phyloP scores from a whole-genome alignment of 768 basidiomycete species.

The Pseudohyphozyma bogoriensis region DNA sequence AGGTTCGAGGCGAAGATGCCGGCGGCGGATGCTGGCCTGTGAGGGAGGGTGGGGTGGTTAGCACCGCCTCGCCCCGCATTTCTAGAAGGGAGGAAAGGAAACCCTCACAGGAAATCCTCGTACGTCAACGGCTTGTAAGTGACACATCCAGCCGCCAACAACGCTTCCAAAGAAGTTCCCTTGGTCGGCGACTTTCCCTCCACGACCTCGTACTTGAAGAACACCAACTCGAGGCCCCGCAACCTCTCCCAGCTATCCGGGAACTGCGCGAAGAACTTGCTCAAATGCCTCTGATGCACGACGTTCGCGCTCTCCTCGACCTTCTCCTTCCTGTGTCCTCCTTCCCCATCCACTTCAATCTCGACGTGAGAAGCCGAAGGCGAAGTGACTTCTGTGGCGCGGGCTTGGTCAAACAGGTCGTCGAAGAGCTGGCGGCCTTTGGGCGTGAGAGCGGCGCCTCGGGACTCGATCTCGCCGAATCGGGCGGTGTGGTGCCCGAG shows the following conservation, averaged over 20 bases:
- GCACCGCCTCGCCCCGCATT: neutral
- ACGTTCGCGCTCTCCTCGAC: constrained; percentile 32
- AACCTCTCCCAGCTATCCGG: constrained; percentile 33
- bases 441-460: constrained; percentile 33
- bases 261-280: constrained; percentile 27
- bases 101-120: constrained; percentile 36
- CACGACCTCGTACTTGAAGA: constrained; percentile 27
- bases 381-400: neutral
- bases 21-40: constrained; percentile 34
- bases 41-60: neutral
- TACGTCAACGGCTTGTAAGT: constrained; percentile 31
- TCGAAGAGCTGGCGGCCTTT: constrained; percentile 31
- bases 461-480: constrained; percentile 36
- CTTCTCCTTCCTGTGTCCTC: neutral
- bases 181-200: neutral
- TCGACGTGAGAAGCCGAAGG: constrained; percentile 1
- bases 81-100: neutral
- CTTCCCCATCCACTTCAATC: too few species aligned
- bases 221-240: constrained; percentile 29
- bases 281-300: constrained; percentile 9
- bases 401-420: constrained; percentile 13
- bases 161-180: constrained; percentile 18
- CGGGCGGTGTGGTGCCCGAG: constrained; percentile 32
- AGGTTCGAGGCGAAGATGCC: constrained; percentile 36
- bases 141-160: constrained; percentile 26